phyloP scores from a whole-genome alignment of 2,329 filamentous ascomycete species.

The Cordyceps cicadae region DNA sequence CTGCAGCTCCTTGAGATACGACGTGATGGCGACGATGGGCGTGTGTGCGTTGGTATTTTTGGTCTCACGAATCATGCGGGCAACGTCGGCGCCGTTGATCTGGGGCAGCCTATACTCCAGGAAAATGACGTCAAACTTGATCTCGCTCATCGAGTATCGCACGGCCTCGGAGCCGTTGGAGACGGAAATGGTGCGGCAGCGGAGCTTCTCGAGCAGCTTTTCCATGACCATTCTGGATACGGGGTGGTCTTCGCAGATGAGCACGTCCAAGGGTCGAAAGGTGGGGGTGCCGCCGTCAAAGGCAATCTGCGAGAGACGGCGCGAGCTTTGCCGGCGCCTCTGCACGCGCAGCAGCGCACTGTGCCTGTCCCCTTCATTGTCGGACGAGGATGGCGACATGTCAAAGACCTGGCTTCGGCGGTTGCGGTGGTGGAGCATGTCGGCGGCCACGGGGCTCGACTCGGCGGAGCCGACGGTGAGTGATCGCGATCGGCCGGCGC shows the following conservation, averaged over 20 bases:
- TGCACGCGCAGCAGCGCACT: constrained; percentile 89
- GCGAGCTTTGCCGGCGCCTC: constrained; percentile 87
- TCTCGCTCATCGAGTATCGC: constrained; percentile 88
- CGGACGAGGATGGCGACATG: constrained; percentile 92
- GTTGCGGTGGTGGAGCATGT: constrained; percentile 74
- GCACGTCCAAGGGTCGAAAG: constrained; percentile 84
- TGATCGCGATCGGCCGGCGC: constrained; percentile 67
- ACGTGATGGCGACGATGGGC: constrained; percentile 91
- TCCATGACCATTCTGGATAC: constrained; percentile 99
- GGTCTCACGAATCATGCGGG: constrained; percentile 94
- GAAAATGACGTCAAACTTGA: constrained; percentile 98
- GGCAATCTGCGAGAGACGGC: constrained; percentile 84
- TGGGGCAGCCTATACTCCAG: constrained; percentile 94
- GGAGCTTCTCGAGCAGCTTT: constrained; percentile 86
- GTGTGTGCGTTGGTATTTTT: constrained; percentile 92
- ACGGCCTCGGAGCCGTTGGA: constrained; percentile 86
- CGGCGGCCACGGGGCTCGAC: constrained; percentile 63
- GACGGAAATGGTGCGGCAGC: constrained; percentile 88
- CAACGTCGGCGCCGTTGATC: constrained; percentile 90
- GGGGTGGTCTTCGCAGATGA: constrained; percentile 96
- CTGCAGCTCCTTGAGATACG: constrained; percentile 94
- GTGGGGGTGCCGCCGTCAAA: constrained; percentile 67
- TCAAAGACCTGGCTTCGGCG: constrained; percentile 91
- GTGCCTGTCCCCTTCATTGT: constrained; percentile 90
- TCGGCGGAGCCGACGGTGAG: constrained; percentile 93